Percentiles rank a stretch among this genome's conserved stretches.
These are phyloP conservation scores for Aspergillus cavernicola DNA, from an alignment of 495 filamentous ascomycete genomes.

Conservation along the genomic window DNA sequence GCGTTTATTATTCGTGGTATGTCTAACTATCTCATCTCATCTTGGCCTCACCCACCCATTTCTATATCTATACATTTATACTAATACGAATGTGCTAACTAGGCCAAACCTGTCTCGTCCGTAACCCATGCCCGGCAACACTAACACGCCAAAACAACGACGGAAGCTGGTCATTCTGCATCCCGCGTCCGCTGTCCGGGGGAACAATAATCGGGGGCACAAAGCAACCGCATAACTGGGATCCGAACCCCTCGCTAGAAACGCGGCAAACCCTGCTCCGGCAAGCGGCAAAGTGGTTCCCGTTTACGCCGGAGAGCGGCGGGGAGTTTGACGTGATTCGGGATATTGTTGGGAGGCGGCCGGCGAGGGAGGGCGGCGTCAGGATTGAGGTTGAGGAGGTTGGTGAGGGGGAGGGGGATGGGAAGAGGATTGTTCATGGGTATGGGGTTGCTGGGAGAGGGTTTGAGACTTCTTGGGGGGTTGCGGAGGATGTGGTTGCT, in stretches of 20 bases:
- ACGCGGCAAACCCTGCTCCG: slow-evolving; percentile 45
- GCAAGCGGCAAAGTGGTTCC: slow-evolving; percentile 44
- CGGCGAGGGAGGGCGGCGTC: slow-evolving; percentile 42
- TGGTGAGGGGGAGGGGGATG: slow-evolving; percentile 15
- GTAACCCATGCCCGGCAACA: slow-evolving; percentile 46
- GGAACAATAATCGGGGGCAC: slow-evolving; percentile 63
- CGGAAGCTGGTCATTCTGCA: slow-evolving; percentile 57
- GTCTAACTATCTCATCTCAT: not conserved
- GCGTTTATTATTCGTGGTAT: slow-evolving; percentile 54
- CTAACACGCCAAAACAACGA: slow-evolving; percentile 58
- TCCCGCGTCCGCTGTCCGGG: slow-evolving; percentile 55
- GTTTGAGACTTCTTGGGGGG: slow-evolving; percentile 43
- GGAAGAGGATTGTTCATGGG: slow-evolving; percentile 50
- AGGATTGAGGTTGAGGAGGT: slow-evolving; percentile 39
- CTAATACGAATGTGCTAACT: not conserved
- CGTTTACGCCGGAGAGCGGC: slow-evolving; percentile 32
- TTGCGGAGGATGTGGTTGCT: slow-evolving; percentile 35
- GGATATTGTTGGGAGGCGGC: slow-evolving; percentile 44
- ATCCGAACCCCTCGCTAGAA: slow-evolving; percentile 42
- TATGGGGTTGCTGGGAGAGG: slow-evolving; percentile 62
- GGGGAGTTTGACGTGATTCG: slow-evolving; percentile 43
- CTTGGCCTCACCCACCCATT: too few species aligned
- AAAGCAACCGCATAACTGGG: slow-evolving; percentile 56
- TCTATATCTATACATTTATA: not conserved
- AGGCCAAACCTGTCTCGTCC: slow-evolving; percentile 44